Base-by-base conservation (phyloP, 306 rosid species). In the Trifolium repens region DNA sequence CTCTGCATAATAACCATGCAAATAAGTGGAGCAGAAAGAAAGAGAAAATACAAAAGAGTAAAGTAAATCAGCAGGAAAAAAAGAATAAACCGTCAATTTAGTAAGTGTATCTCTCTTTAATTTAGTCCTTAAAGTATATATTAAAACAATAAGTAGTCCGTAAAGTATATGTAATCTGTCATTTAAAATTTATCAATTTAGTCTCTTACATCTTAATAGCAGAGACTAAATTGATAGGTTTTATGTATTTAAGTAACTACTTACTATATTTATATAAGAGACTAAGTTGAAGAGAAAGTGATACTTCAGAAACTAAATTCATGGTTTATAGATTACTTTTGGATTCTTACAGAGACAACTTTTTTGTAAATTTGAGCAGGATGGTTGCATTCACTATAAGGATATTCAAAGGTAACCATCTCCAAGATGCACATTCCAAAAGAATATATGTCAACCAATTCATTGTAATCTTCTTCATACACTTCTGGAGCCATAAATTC, bases 401-500 rank as follows among this genome's bases (percentile, higher is more conserved):
- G 99, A 84, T 96, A 96, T 74, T 96, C 97, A 76, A 83, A 88
- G 71, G 99, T 92, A 53, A 96, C 97, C 98, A 96, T 96, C 89
- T 96, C 99, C 82, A 96, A 84, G 50, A 96, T 84, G 78, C 99
- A 92, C 99, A 96, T 96, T 71, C 99, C 99, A 81, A 96, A 92
- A 53, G 99, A 81, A 82, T 96, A 96, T 47, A 92, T 92, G 74
- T 96, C 99, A n/a, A 96, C 94, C 43, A 96, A 87, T 73, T 96
- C 97, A 74, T 96, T 90, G 76, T 96, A 96, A 79, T 96, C 94
- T 86, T 96, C 99, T 72, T 90, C 93, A 46, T 96, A 96, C 50
- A 96, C 96, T 79, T 96, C 99, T 0, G 99, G 99, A 55, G 99
- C 99, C 99, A 96, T 96, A 75, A 96, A 96, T 75, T 96, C 99